These are phyloP conservation scores for Monosporascus sp. DNA, from an alignment of 2,329 filamentous ascomycete genomes.

Conservation along the genomic window DNA sequence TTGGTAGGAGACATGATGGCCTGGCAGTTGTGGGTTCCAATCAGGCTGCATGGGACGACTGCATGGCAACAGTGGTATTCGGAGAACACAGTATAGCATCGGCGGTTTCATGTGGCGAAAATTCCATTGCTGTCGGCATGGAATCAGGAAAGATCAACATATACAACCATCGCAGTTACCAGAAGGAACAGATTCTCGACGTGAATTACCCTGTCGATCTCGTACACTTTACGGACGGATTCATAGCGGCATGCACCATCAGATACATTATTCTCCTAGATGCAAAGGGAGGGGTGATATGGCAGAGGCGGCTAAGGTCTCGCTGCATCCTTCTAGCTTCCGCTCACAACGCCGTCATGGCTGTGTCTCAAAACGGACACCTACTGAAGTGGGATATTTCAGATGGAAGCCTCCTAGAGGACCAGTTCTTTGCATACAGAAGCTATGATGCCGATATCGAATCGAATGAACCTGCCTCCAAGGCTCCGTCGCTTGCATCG, in stretches of 20 bases:
- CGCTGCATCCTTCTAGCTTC: not conserved
- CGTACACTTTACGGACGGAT: not conserved
- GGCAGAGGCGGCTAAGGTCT: not conserved
- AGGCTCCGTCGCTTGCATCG: slow-evolving; percentile 10
- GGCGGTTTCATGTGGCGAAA: too few species aligned
- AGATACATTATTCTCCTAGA: not conserved
- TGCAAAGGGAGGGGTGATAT: not conserved
- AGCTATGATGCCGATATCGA: slow-evolving; percentile 3
- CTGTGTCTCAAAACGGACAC: slow-evolving; percentile 8
- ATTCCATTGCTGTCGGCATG: not conserved
- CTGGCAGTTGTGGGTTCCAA: slow-evolving; percentile 9
- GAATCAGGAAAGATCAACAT: not conserved
- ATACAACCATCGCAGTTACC: not conserved
- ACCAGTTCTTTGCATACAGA: slow-evolving; percentile 8
- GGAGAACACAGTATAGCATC: too few species aligned
- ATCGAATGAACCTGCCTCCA: not conserved
- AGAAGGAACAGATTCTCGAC: not conserved
- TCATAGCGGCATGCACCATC: not conserved
- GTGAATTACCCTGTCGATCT: not conserved
- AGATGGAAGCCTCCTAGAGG: slow-evolving; percentile 9
- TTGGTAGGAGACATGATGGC: slow-evolving; percentile 6
- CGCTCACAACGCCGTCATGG: not conserved
- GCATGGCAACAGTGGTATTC: slow-evolving; percentile 14
- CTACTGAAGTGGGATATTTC: slow-evolving; percentile 12
- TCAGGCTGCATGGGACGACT: slow-evolving; percentile 14